Base-by-base conservation (phyloP, 2,329 filamentous ascomycete genomes). In the Ophiostoma ulmi region DNA sequence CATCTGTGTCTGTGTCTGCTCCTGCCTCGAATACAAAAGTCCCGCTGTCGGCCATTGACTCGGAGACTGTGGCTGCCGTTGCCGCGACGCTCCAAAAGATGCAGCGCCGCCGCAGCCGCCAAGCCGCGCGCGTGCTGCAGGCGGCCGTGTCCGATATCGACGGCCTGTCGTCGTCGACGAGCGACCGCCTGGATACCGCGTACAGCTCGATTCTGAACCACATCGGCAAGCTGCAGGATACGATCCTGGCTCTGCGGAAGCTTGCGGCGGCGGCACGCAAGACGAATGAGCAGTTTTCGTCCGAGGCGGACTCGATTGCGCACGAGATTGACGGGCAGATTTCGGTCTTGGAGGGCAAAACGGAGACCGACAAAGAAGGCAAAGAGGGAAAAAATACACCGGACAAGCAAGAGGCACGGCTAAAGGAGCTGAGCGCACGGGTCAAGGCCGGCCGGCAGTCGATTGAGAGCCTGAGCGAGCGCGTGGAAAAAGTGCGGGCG, bases 141-240 rank as follows among this genome's bases (percentile, higher is more conserved):
- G 10, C 71, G 3, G 67, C 72, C 6, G 65, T 70, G 7, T 39
- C 66, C 35, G 72, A 74, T 13, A 66, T 74, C 6, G 70, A 72
- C 58, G 36, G 44, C 3, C 26, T 73, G 72, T 90, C 90, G 31
- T 83, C 87, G 70, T 80, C 83, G 31, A 87, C 88, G 35, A 91
- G 88, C 20, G 83, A 85, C 72, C 85, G 85, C 44, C 85, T 94
- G 61, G 91, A 94, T 77, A 87, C 90, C 72, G 89, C 89, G 3
- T 94, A 93, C 80, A 91, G 91, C 74, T 86, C 87, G 0, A 85
- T 93, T 11, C 82, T 93, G 39, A 88, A 92, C 77, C 91, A 90
- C 76, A 83, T 91, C 67, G 85, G 84, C 68, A 78, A 83, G 0
- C 81, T 94, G 52, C 88, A 90, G 70, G 85, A 82, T 74, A 92